Evolutionary conservation across 2,329 filamentous ascomycete species (phyloP).

Genomic region (Peltaster fructicola): DNA sequence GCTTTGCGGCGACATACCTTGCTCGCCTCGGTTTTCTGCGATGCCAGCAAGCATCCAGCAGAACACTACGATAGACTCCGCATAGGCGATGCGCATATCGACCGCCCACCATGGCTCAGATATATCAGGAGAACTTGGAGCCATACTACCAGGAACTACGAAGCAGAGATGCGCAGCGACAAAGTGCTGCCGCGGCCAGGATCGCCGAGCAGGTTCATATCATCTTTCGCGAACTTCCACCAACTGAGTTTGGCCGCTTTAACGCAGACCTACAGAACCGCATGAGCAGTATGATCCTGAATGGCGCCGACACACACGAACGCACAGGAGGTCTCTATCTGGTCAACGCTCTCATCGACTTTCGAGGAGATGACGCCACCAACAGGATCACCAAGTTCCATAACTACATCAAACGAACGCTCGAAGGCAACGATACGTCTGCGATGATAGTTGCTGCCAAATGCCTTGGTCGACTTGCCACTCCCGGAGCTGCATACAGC

Average conservation of each 20-base stretch:
- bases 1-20: too few species aligned
- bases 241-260: constrained; percentile 59
- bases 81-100: too few species aligned
- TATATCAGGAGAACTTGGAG: constrained; percentile 15
- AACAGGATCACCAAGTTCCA: constrained; percentile 91
- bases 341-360: constrained; percentile 83
- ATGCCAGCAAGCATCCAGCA: too few species aligned
- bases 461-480: constrained; percentile 75
- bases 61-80: too few species aligned
- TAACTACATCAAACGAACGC: constrained; percentile 69
- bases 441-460: constrained; percentile 83
- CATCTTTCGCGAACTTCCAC: constrained; percentile 44
- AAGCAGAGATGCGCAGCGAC: constrained; percentile 12
- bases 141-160: constrained; percentile 16
- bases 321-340: constrained; percentile 83
- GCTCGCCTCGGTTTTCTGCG: too few species aligned
- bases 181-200: constrained; percentile 13
- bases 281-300: constrained; percentile 58
- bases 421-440: constrained; percentile 77
- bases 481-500: constrained; percentile 81
- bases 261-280: constrained; percentile 47
- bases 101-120: constrained; percentile 12
- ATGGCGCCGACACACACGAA: constrained; percentile 73
- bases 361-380: constrained; percentile 83
- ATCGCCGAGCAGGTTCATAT: constrained; percentile 16